Percentiles rank a stretch among this genome's conserved stretches.
Conservation (phyloP, 2,329 filamentous ascomycete species). For the Didymella arachidicola region DNA sequence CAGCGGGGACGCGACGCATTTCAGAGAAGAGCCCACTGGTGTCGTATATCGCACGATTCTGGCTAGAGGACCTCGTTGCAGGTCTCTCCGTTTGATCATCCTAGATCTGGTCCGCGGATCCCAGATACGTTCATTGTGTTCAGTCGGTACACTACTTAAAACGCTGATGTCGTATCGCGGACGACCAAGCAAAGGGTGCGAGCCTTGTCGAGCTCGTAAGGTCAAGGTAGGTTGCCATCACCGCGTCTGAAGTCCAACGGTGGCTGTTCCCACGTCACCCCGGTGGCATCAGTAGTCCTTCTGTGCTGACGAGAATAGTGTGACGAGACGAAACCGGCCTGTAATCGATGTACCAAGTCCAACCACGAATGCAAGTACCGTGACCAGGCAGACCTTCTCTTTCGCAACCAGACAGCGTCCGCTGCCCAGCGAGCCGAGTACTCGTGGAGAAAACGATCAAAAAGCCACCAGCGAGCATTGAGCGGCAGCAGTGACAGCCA, state of each 20-base stretch:
- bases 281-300: not conserved
- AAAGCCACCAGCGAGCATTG: conserved; percentile 32
- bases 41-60: conserved; percentile 6
- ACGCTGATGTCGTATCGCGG: conserved; percentile 46
- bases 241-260: not conserved
- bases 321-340: conserved; percentile 43
- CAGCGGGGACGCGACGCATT: conserved; percentile 1
- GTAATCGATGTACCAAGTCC: conserved; percentile 41
- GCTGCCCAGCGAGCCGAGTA: conserved; percentile 47
- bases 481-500: conserved; percentile 24
- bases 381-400: conserved; percentile 43
- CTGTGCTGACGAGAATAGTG: conserved; percentile 29
- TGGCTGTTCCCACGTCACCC: not conserved
- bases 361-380: conserved; percentile 44
- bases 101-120: not conserved
- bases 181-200: conserved; percentile 48
- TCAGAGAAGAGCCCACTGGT: conserved; percentile 1
- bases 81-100: not conserved
- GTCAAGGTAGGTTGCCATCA: conserved; percentile 40
- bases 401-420: conserved; percentile 45
- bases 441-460: conserved; percentile 46
- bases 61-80: conserved; percentile 3
- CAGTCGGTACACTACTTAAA: not conserved
- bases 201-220: conserved; percentile 45
- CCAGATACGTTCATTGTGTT: not conserved